Percentiles rank a stretch among this genome's conserved stretches.
phyloP scores from a whole-genome alignment of 2,329 filamentous ascomycete species.

The Aspergillus niger region DNA sequence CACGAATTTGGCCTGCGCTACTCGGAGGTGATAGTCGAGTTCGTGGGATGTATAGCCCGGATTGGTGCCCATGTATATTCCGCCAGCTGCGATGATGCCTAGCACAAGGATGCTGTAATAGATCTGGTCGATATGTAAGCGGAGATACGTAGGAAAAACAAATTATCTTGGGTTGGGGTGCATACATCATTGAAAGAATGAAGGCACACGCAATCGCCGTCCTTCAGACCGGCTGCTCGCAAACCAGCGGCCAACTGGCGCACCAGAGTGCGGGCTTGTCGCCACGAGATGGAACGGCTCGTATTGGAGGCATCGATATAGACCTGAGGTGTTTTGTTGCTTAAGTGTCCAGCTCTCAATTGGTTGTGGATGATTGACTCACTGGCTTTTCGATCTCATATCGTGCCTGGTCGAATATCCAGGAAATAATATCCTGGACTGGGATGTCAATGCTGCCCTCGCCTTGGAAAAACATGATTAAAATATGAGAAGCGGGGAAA shows the following conservation, averaged over 20 bases:
- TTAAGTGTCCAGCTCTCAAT: neutral
- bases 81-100: constrained; percentile 25
- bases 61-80: constrained; percentile 28
- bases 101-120: constrained; percentile 17
- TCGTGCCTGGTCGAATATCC: neutral
- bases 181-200: constrained; percentile 15
- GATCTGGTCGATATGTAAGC: too few species aligned
- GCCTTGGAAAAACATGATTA: neutral
- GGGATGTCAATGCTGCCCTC: neutral
- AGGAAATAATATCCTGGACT: neutral
- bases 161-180: too few species aligned
- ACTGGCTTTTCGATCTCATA: neutral
- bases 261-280: neutral
- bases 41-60: constrained; percentile 26
- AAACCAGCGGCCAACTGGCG: neutral
- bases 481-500: neutral
- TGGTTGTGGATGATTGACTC: neutral
- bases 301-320: neutral
- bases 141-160: too few species aligned
- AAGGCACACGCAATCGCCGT: constrained; percentile 19
- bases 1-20: constrained; percentile 5
- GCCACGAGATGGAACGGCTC: neutral
- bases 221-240: neutral
- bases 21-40: constrained; percentile 14
- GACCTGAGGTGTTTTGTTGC: neutral